These are phyloP conservation scores for Bidens hawaiensis DNA, from an alignment of 140 eudicot genomes.

Conservation along the genomic window DNA sequence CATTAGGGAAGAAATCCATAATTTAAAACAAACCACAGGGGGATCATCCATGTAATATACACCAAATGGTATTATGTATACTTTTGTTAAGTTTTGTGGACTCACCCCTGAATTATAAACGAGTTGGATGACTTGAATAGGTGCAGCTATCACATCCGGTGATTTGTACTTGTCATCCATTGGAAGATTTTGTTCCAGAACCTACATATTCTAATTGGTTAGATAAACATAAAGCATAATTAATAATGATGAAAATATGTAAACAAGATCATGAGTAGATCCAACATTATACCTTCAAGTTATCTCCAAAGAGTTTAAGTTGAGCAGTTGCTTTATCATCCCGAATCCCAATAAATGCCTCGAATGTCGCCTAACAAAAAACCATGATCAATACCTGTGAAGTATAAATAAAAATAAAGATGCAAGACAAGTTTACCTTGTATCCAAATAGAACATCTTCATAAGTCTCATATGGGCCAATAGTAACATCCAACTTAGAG, in stretches of 20 bases:
- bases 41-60: no score
- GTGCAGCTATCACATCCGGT: constrained; percentile 73
- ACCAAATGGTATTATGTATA: background rate
- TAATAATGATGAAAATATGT: background rate
- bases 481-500: constrained; percentile 93
- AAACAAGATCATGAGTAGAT: background rate
- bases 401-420: background rate
- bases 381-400: background rate
- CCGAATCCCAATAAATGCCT: constrained; percentile 88
- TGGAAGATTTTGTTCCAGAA: constrained; percentile 96
- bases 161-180: constrained; percentile 70
- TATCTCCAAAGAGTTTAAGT: constrained; percentile 81
- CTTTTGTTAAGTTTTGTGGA: constrained; percentile 5
- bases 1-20: no score
- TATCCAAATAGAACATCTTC: constrained; percentile 87
- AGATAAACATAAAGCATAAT: background rate
- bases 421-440: constrained; percentile 51
- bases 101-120: constrained; percentile 89
- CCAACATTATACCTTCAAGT: constrained; percentile 52
- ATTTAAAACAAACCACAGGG: no score
- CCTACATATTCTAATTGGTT: constrained; percentile 31
- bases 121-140: constrained; percentile 91
- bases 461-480: constrained; percentile 97
- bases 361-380: constrained; percentile 79
- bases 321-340: constrained; percentile 91